These are phyloP conservation scores for Annona cherimola DNA, from an alignment of 164 flowering plant species.

Conservation along the genomic window DNA sequence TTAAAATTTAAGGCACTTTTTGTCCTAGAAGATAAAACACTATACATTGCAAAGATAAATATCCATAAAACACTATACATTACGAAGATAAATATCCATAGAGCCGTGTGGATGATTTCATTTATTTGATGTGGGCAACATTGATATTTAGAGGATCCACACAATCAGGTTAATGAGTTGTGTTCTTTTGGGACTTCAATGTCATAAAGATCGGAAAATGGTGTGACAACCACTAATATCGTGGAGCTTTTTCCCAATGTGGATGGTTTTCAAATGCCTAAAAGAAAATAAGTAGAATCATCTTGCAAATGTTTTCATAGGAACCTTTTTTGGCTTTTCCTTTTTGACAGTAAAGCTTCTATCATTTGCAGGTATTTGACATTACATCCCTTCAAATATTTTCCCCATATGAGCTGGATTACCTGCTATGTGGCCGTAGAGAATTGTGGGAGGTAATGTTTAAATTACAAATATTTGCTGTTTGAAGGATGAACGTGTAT, in stretches of 20 bases:
- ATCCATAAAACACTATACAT: too few species aligned
- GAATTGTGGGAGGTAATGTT: constrained; percentile 90
- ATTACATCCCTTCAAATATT: constrained; percentile 85
- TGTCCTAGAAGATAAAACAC: too few species aligned
- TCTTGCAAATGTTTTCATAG: neutral
- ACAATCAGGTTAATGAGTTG: neutral
- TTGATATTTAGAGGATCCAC: neutral
- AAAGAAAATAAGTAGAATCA: neutral
- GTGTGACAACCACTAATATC: too few species aligned
- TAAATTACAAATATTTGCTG: neutral
- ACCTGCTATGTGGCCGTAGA: constrained; percentile 91
- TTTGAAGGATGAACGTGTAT: neutral
- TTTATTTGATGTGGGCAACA: neutral
- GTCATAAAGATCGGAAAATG: neutral
- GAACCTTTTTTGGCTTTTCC: neutral
- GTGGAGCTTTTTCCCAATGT: too few species aligned
- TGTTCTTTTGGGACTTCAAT: neutral
- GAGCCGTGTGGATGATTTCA: neutral
- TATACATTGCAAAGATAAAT: too few species aligned
- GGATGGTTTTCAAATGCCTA: neutral
- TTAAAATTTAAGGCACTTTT: too few species aligned
- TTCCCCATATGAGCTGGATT: constrained; percentile 79
- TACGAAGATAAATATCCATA: too few species aligned
- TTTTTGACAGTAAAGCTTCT: neutral
- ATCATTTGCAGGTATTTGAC: constrained; percentile 70